These are phyloP conservation scores for Lophiostoma macrostomum DNA, from an alignment of 495 filamentous ascomycete species.

Conservation along the genomic window DNA sequence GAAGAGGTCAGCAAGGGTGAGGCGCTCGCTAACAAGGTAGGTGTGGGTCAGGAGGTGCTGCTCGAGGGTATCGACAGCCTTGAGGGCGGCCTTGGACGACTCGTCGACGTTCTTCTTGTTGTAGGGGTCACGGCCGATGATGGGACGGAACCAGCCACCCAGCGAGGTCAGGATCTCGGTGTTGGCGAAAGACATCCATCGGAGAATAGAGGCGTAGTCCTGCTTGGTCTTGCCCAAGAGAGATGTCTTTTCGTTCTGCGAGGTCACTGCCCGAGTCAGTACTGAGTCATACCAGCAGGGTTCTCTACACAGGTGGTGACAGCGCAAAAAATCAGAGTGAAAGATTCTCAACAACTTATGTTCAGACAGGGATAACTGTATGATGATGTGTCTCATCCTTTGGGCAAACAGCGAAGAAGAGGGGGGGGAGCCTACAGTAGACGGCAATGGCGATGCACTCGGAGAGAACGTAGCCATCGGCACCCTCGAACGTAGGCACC, in stretches of 20 bases:
- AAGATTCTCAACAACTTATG: conserved; percentile 68
- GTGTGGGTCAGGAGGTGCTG: conserved; percentile 88
- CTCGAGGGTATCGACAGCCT: conserved; percentile 70
- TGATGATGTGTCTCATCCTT: conserved; percentile 76
- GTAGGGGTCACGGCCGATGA: conserved; percentile 78
- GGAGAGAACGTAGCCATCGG: conserved; percentile 83
- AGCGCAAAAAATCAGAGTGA: conserved; percentile 55
- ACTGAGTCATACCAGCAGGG: conserved; percentile 36
- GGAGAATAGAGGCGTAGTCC: conserved; percentile 95
- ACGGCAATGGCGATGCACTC: conserved; percentile 95
- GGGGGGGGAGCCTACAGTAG: conserved; percentile 71
- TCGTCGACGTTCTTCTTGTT: conserved; percentile 98
- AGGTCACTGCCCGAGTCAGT: conserved; percentile 66
- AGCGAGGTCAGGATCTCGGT: conserved; percentile 71
- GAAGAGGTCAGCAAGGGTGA: conserved; percentile 95
- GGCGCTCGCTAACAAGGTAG: conserved; percentile 94
- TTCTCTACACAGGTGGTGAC: conserved; percentile 41
- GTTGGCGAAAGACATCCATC: conserved; percentile 95
- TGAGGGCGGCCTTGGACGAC: conserved; percentile 59
- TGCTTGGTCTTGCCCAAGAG: conserved; percentile 99
- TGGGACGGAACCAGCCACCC: conserved; percentile 83
- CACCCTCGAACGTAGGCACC: conserved; percentile 87
- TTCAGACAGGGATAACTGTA: conserved; percentile 99
- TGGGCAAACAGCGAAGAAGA: conserved; percentile 15
- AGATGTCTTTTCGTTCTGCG: conserved; percentile 99